Conservation (phyloP, 2,329 filamentous ascomycete species). For the Furcasterigmium sp. region DNA sequence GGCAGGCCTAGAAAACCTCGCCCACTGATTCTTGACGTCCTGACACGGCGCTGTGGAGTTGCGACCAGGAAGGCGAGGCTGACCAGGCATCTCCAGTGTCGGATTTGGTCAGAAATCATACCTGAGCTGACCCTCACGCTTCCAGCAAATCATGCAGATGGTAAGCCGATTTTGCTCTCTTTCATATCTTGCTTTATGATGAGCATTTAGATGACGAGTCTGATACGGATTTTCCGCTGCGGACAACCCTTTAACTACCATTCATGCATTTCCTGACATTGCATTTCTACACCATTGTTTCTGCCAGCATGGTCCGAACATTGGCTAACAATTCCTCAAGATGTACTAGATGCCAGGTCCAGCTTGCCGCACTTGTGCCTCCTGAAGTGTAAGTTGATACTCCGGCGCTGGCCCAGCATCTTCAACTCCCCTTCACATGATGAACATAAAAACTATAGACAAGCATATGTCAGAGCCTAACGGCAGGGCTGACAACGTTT, state of each 20-base stretch:
- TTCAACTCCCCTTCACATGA: constrained; percentile 10
- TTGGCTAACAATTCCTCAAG: constrained; percentile 11
- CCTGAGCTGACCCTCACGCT: neutral
- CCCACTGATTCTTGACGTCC: constrained; percentile 66
- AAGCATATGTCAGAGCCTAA: constrained; percentile 18
- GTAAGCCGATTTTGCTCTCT: constrained; percentile 11
- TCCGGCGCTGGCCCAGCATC: constrained; percentile 1
- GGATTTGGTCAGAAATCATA: neutral
- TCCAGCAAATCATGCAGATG: neutral
- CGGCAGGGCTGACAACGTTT: constrained; percentile 14
- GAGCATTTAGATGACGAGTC: constrained; percentile 60
- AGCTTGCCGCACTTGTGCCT: neutral
- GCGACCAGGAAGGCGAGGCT: neutral
- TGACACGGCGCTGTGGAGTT: neutral
- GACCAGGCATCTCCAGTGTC: constrained; percentile 1
- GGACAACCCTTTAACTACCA: constrained; percentile 52
- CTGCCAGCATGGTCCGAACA: constrained; percentile 3
- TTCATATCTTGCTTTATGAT: constrained; percentile 28
- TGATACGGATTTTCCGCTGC: constrained; percentile 56
- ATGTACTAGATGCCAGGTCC: constrained; percentile 7
- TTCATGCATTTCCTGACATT: constrained; percentile 52
- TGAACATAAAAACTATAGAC: constrained; percentile 15
- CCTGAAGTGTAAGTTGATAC: constrained; percentile 2
- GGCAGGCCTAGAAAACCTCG: constrained; percentile 99
- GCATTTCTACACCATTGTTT: constrained; percentile 3